These are phyloP conservation scores for Sicyos edulis DNA, from an alignment of 306 rosid genomes.

Conservation along the genomic window DNA sequence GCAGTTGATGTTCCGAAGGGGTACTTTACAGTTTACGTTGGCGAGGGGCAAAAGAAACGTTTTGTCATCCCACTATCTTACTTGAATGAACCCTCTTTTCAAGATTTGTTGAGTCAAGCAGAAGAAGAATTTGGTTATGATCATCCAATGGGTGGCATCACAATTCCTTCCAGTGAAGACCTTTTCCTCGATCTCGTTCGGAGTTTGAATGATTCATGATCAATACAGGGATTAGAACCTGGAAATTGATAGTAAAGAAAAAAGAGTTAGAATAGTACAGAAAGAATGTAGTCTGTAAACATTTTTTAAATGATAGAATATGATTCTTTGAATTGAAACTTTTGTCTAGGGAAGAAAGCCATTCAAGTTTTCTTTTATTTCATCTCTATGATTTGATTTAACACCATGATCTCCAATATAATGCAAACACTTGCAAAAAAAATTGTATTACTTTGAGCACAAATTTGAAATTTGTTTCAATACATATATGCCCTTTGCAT, in stretches of 20 bases:
- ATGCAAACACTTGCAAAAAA: background rate
- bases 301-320: conserved; percentile 3
- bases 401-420: background rate
- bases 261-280: background rate
- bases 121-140: conserved; percentile 38
- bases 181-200: conserved; percentile 3
- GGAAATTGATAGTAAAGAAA: background rate
- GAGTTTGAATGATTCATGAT: background rate
- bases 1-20: conserved; percentile 27
- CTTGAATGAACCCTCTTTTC: conserved; percentile 33
- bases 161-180: conserved; percentile 26
- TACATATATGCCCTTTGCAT: too few species aligned
- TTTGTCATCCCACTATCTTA: conserved; percentile 28
- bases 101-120: conserved; percentile 27
- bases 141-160: conserved; percentile 41
- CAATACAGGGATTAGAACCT: background rate
- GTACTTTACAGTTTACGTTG: conserved; percentile 31
- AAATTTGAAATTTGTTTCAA: background rate
- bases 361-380: background rate
- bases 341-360: background rate
- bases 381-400: conserved; percentile 1
- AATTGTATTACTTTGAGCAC: background rate
- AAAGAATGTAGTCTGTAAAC: background rate
- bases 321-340: conserved; percentile 12
- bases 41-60: conserved; percentile 29